Conservation (phyloP, 768 basidiomycete species). For the Phanerochaete carnosa region DNA sequence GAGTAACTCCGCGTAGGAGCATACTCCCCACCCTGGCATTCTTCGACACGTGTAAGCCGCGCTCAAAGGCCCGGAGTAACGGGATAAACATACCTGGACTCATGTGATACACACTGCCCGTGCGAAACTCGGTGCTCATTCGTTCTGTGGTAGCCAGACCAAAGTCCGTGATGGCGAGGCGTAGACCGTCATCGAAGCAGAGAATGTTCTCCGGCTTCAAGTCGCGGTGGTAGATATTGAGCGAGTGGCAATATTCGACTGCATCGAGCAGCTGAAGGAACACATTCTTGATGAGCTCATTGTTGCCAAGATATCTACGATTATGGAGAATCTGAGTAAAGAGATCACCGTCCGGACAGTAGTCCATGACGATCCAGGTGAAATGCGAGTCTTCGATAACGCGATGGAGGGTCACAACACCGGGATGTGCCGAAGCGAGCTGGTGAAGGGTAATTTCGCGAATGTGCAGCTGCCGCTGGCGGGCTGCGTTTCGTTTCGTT, state of each 20-base stretch:
- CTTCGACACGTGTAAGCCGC: slow-evolving; percentile 38
- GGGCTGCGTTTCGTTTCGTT: slow-evolving; percentile 41
- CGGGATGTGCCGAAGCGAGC: slow-evolving; percentile 68
- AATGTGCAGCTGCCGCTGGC: slow-evolving; percentile 75
- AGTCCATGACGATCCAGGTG: slow-evolving; percentile 94
- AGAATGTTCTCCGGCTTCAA: slow-evolving; percentile 96
- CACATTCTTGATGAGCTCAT: slow-evolving; percentile 80
- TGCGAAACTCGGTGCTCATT: slow-evolving; percentile 84
- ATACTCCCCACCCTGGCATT: slow-evolving; percentile 81
- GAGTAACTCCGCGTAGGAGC: slow-evolving; percentile 70
- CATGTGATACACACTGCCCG: slow-evolving; percentile 99
- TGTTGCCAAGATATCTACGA: slow-evolving; percentile 79
- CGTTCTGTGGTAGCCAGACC: slow-evolving; percentile 89
- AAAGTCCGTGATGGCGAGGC: slow-evolving; percentile 90
- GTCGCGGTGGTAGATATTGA: slow-evolving; percentile 94
- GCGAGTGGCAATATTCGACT: slow-evolving; percentile 87
- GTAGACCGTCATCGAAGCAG: slow-evolving; percentile 73
- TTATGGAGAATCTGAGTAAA: slow-evolving; percentile 85
- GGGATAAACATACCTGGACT: slow-evolving; percentile 67
- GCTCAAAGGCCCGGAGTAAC: background rate
- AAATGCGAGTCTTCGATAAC: slow-evolving; percentile 79
- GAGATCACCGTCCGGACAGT: slow-evolving; percentile 85
- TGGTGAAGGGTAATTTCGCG: slow-evolving; percentile 86
- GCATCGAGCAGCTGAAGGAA: slow-evolving; percentile 94
- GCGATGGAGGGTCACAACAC: slow-evolving; percentile 86